Evolutionary conservation across 305 asterid species (phyloP), one percentile per base, ranked within the genome.

Genomic region (Solanum hybrid): DNA sequence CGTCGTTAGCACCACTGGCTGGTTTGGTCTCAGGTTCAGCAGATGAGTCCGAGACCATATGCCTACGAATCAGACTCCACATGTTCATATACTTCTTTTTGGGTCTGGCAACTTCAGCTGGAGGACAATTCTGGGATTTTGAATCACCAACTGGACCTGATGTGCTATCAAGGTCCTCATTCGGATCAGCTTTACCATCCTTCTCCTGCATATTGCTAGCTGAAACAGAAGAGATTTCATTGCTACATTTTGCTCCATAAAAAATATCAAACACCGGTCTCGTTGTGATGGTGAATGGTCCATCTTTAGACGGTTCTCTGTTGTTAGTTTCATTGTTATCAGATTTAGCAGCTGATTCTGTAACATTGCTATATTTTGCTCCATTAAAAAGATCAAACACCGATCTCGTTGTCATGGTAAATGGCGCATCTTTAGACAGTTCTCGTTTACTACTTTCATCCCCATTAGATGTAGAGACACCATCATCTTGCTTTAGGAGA

Each of bases 41-140:
- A 27, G 92, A 87, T 90, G 91, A 69, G 88, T 91, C 93, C 29
- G 97, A 90, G 19, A 93, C 91, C 99, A 97, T 94, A 37, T 94
- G 97, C 91, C 91, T 93, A 78, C 95, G 98, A 89, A 97, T 95
- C 86, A 95, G 64, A 85, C 95, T 89, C 99, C 99, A 97, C 99
- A 96, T 94, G 94, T 96, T 97, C 88, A 93, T 85, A 90, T 93
- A 94, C 90, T 94, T 95, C 71, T 88, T 92, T 86, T 94, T 93
- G 91, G 94, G 92, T 36, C 78, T 90, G 7, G 92, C 85, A 66
- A 88, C 93, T 79, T 76, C 81, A 77, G 85, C 90, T 79, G 60
- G 89, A 10, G 75, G 80, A 13, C 31, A 92, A 72, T 89, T 85
- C 40, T 88, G 86, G 14, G 72, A 51, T 87, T 87, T 90, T 22